phyloP scores from a whole-genome alignment of 805 yeast species.

The Wickerhamomyces bovis region DNA sequence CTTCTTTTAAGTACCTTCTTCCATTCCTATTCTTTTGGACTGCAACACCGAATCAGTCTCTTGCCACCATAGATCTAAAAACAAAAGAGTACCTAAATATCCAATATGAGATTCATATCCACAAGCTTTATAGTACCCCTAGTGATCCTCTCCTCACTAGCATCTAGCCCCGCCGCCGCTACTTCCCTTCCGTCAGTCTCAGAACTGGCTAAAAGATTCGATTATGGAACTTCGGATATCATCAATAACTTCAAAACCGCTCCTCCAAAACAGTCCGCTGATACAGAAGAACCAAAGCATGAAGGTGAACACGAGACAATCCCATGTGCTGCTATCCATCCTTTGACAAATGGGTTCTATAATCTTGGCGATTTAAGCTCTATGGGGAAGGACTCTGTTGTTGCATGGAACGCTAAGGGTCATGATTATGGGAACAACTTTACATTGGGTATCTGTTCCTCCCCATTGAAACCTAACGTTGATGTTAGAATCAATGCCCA shows the following conservation, averaged over 20 bases:
- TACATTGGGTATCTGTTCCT: slow-evolving; percentile 65
- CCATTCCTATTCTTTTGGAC: too few relatives aligned
- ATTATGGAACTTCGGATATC: slow-evolving; percentile 19
- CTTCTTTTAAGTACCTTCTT: too few relatives aligned
- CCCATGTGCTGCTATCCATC: slow-evolving; percentile 39
- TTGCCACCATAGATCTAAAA: neutral
- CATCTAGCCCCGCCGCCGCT: neutral
- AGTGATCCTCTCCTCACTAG: neutral
- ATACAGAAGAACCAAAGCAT: slow-evolving; percentile 3
- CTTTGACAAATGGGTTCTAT: slow-evolving; percentile 34
- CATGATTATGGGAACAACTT: slow-evolving; percentile 66
- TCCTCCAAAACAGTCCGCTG: neutral
- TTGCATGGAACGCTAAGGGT: slow-evolving; percentile 65
- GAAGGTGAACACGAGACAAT: slow-evolving; percentile 15
- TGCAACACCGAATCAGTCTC: neutral
- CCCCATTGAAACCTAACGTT: slow-evolving; percentile 34
- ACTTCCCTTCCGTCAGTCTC: neutral
- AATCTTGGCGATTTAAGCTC: slow-evolving; percentile 27
- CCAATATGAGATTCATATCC: neutral
- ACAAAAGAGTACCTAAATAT: too few relatives aligned
- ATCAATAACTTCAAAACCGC: slow-evolving; percentile 7
- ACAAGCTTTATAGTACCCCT: neutral
- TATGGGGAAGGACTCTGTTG: slow-evolving; percentile 17
- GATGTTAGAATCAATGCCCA: slow-evolving; percentile 24
- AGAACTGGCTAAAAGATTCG: slow-evolving; percentile 7